Base-by-base conservation (phyloP, 2,329 filamentous ascomycete genomes). In the Aspergillus sp. region DNA sequence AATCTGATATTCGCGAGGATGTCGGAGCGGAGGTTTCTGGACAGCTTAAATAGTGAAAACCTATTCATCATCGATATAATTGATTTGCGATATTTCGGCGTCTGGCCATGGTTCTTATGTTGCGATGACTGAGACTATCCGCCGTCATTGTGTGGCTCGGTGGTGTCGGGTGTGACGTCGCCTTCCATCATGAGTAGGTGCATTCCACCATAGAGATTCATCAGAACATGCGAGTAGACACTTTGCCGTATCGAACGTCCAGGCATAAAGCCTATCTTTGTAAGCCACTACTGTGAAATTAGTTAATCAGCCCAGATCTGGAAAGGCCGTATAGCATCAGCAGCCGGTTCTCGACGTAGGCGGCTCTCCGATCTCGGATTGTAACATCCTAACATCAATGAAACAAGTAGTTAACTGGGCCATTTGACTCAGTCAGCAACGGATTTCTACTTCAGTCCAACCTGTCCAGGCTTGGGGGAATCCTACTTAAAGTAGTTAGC, bases 101-200 rank as follows among this genome's bases (percentile, higher is more conserved):
- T 31, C 52, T 33, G 52, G 52, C 23, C 35, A 33, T 45, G 41
- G 19, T 53, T 53, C 51, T 53, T 53, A 46, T 46, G 41, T 19
- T 19, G 41, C 23, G 41, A 45, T 46, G 31, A 46, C 52, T 48
- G 52, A 41, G 23, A 15, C 19, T 41, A 31, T 54, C 47, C 35
- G 51, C 52, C 33, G 8, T 41, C 33, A 27, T 4, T 17, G 7
- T 27, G n/a, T 41, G 39, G 31, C 41, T 33, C 50, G 41, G 52
- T 39, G 47, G 19, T 15, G 35, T 31, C 17, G 31, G 51, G 23
- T 39, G 51, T 53, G 51, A 53, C 51, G 51, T 53, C 51, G 41
- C 35, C 31, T 9, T 4, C 39, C 25, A 33, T 37, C 47, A 39
- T 50, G 15, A 25, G n/a, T 25, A 37, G 12, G 14, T n/a, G 35